phyloP scores from a whole-genome alignment of 176 grass and related monocot genomes.

The Phragmites australis region DNA sequence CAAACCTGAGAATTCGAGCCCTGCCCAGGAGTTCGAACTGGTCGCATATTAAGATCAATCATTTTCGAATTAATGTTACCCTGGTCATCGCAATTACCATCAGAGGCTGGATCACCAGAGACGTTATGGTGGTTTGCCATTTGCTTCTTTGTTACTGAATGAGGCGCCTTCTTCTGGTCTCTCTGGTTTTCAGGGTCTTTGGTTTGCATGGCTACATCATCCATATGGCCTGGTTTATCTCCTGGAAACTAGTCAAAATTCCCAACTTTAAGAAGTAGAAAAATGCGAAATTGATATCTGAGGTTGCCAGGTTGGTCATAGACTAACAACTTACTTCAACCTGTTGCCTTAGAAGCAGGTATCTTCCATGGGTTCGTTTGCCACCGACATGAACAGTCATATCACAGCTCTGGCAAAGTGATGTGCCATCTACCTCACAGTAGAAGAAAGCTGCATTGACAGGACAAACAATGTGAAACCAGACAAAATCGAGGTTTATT shows the following conservation, averaged over 20 bases:
- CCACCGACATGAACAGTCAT: conserved; percentile 99
- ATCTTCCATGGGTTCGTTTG: conserved; percentile 88
- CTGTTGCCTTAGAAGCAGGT: conserved; percentile 88
- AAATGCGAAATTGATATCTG: neutral
- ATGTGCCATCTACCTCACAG: conserved; percentile 96
- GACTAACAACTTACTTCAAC: conserved; percentile 70
- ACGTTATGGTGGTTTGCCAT: conserved; percentile 55
- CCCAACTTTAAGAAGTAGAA: conserved; percentile 13
- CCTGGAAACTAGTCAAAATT: conserved; percentile 78
- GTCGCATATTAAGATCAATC: conserved; percentile 91
- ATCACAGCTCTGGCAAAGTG: conserved; percentile 90
- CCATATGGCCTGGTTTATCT: conserved; percentile 70
- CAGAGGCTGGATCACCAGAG: conserved; percentile 41
- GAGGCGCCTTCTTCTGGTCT: conserved; percentile 51
- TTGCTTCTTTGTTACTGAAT: conserved; percentile 49
- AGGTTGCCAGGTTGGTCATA: neutral
- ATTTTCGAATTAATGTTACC: conserved; percentile 82
- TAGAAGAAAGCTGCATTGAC: conserved; percentile 92
- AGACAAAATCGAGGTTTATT: neutral
- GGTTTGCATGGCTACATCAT: conserved; percentile 63
- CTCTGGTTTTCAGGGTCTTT: conserved; percentile 53
- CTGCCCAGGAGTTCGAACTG: conserved; percentile 63
- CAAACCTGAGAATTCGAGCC: conserved; percentile 82
- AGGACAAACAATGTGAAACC: neutral
- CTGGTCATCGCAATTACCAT: conserved; percentile 55